Base-by-base conservation (phyloP, 768 basidiomycete species). In the Goffeauzyma gilvescens region DNA sequence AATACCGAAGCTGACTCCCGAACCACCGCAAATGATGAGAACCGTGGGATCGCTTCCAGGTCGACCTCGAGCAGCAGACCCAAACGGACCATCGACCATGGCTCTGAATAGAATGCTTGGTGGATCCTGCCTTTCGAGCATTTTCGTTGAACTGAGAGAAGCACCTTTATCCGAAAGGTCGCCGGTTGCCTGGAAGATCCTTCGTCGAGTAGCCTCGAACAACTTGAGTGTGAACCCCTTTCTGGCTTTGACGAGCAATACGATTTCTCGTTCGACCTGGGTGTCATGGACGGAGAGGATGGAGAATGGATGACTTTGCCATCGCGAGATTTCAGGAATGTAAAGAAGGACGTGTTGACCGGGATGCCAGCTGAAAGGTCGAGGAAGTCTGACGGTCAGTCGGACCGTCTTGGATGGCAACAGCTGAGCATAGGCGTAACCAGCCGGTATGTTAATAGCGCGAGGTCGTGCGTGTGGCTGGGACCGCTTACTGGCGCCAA, bases 281-380 rank as follows among this genome's bases (percentile, higher is more conserved):
- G 66, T 64, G 42, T 77, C 74, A 50, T 71, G 75, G 22, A 75
- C 65, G 25, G 74, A 73, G 18, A 72, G 74, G 46, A 72, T 72
- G 0, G 81, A 81, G 60, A 81, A 83, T 2, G 81, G 81, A 53
- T 83, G 81, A 3, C 72, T 69, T 20, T 72, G 70, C 53, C 76
- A 67, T 25, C 63, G 66, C 3, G 75, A 75, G 21, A 84, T 65
- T 23, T 70, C 69, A 0, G 81, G 80, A 15, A 81, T 67, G 39
- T 67, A 72, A 46, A 84, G 67, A 18, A 78, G 67, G 52, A 82
- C 74, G 58, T 80, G 77, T 59, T 83, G 81, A n/a, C 81, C 81
- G 2, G 81, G 75, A 1, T 74, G 70, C 81, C 81, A 83, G 0
- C 67, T 59, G 37, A 78, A 57, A 38, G 68, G 70, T 2, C 71